phyloP scores from a whole-genome alignment of 2,329 filamentous ascomycete genomes.

The Aureobasidium lini region DNA sequence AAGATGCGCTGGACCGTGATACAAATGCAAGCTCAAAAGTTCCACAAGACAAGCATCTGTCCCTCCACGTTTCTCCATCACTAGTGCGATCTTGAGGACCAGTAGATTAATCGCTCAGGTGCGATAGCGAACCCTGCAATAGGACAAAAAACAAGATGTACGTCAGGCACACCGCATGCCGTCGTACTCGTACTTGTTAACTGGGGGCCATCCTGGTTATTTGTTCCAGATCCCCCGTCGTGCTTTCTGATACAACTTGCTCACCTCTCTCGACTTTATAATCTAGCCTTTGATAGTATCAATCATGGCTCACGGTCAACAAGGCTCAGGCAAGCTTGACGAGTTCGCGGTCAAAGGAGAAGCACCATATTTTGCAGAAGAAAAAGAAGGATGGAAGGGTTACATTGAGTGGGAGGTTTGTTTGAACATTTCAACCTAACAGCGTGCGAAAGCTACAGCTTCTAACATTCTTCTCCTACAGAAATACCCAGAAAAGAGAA shows the following conservation, averaged over 20 bases:
- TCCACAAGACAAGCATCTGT: neutral
- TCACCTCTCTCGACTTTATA: neutral
- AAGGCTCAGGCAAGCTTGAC: neutral
- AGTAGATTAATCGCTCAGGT: neutral
- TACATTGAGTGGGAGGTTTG: constrained; percentile 59
- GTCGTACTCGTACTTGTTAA: neutral
- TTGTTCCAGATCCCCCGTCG: neutral
- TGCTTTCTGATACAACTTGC: neutral
- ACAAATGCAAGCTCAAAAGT: neutral
- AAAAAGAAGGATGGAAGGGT: constrained; percentile 38
- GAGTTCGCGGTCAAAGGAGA: constrained; percentile 2
- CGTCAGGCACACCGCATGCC: constrained; percentile 4
- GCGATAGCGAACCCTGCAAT: neutral
- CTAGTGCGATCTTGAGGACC: constrained; percentile 4
- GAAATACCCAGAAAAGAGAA: constrained; percentile 60
- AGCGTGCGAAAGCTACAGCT: neutral
- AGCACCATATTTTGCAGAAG: constrained; percentile 33
- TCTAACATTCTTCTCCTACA: neutral
- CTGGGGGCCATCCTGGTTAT: neutral
- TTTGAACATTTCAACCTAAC: neutral
- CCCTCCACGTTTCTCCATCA: neutral
- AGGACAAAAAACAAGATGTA: neutral
- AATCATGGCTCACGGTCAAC: neutral
- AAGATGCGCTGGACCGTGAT: no score
- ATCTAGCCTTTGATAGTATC: neutral